Percentiles rank a stretch among this genome's conserved stretches.
Evolutionary conservation across 805 yeast species (phyloP).

Genomic region (Barnettozyma salicaria): DNA sequence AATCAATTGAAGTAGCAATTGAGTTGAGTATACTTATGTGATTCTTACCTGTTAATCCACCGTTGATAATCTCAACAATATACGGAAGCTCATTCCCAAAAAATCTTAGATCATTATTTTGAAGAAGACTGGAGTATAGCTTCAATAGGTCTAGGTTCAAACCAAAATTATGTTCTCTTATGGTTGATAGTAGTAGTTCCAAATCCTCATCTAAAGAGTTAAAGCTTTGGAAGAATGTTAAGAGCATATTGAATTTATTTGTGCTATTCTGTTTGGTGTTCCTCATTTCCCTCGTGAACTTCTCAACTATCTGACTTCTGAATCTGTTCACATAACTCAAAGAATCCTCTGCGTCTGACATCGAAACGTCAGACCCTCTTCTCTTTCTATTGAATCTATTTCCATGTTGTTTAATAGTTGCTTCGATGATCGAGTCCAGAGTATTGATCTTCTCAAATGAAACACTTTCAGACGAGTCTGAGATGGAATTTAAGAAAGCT

Average conservation of each 20-base stretch:
- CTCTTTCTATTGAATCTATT: conserved; percentile 25
- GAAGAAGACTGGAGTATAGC: conserved; percentile 32
- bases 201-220: conserved; percentile 21
- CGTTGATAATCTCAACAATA: conserved; percentile 25
- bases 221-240: conserved; percentile 24
- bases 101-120: conserved; percentile 26
- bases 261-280: conserved; percentile 22
- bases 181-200: conserved; percentile 17
- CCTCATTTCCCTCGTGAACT: conserved; percentile 24
- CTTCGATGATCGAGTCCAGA: conserved; percentile 34
- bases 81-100: conserved; percentile 28
- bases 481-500: conserved; percentile 30
- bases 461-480: conserved; percentile 45
- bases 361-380: conserved; percentile 36
- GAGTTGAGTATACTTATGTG: conserved; percentile 32
- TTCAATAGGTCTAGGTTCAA: conserved; percentile 30
- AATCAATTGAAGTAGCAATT: conserved; percentile 27
- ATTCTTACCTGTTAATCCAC: conserved; percentile 31
- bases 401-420: conserved; percentile 19
- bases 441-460: conserved; percentile 43
- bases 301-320: conserved; percentile 19
- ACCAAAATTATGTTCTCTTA: conserved; percentile 24
- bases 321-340: conserved; percentile 17
- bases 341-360: conserved; percentile 29
- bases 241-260: conserved; percentile 21